Evolutionary conservation across 805 yeast genomes (phyloP).

Genomic region (Candida cerambycidarum): DNA sequence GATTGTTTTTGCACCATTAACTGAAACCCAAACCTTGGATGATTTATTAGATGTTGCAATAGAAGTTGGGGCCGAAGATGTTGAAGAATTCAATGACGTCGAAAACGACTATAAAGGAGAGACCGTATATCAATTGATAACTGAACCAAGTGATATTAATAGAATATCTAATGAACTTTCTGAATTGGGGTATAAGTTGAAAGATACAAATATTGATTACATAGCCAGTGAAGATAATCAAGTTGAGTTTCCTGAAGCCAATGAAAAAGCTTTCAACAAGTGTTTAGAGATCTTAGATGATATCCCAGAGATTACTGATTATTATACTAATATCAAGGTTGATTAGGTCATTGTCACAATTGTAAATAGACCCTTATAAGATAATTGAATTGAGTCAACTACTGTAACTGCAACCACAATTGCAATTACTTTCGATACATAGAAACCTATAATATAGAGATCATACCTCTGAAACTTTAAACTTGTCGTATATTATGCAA

Average conservation of each 20-base stretch:
- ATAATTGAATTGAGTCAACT: no score
- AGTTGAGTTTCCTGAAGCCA: conserved; percentile 55
- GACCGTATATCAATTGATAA: conserved; percentile 45
- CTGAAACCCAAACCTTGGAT: conserved; percentile 49
- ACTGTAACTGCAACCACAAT: no score
- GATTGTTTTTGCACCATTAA: conserved; percentile 48
- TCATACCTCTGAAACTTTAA: no score
- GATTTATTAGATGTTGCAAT: conserved; percentile 70
- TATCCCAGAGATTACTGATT: conserved; percentile 79
- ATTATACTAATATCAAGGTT: conserved; percentile 59
- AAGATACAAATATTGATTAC: conserved; percentile 71
- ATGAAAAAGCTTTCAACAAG: conserved; percentile 51
- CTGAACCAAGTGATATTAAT: conserved; percentile 65
- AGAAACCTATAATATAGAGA: no score
- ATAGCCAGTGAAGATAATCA: conserved; percentile 61
- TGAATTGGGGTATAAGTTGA: conserved; percentile 52
- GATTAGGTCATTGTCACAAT: not conserved
- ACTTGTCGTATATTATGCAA: conserved; percentile 16
- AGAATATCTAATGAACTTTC: conserved; percentile 59
- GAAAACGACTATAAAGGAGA: conserved; percentile 41
- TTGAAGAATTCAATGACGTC: conserved; percentile 50
- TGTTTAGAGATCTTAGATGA: conserved; percentile 65
- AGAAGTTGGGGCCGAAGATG: conserved; percentile 80
- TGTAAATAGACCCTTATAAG: conserved; percentile 5
- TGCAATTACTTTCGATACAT: no score